phyloP scores from a whole-genome alignment of 2,329 filamentous ascomycete genomes.

The Colletotrichum orchidophilum region DNA sequence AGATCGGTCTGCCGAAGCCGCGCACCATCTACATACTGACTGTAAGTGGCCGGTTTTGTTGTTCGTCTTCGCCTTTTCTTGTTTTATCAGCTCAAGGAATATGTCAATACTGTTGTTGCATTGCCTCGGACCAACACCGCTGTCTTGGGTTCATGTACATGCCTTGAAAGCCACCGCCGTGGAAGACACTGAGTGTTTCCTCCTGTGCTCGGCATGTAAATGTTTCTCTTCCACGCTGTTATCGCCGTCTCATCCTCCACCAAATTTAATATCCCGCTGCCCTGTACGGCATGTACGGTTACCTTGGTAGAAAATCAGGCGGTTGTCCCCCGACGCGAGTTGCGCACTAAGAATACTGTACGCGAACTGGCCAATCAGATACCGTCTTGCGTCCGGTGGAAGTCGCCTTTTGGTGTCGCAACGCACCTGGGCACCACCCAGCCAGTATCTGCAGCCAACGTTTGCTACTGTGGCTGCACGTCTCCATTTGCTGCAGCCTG shows the following conservation, averaged over 20 bases:
- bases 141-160: neutral
- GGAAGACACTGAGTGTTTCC: neutral
- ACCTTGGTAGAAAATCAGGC: neutral
- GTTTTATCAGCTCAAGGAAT: constrained; percentile 26
- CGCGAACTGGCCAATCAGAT: neutral
- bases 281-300: constrained; percentile 2
- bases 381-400: neutral
- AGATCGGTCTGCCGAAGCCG: constrained; percentile 11
- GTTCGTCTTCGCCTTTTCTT: constrained; percentile 17
- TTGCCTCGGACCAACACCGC: neutral
- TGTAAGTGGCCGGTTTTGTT: neutral
- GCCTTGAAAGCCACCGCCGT: neutral
- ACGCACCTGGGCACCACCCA: neutral
- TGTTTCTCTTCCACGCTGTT: neutral
- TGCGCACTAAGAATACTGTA: constrained; percentile 3
- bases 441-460: constrained; percentile 13
- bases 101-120: neutral
- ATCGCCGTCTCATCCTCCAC: neutral
- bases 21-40: neutral
- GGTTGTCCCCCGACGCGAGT: neutral
- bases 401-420: neutral
- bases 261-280: neutral
- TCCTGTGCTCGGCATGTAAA: neutral
- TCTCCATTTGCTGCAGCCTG: neutral
- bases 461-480: constrained; percentile 19